phyloP scores from a whole-genome alignment of 441 rosid species.

The Arabidopsis hybrid region DNA sequence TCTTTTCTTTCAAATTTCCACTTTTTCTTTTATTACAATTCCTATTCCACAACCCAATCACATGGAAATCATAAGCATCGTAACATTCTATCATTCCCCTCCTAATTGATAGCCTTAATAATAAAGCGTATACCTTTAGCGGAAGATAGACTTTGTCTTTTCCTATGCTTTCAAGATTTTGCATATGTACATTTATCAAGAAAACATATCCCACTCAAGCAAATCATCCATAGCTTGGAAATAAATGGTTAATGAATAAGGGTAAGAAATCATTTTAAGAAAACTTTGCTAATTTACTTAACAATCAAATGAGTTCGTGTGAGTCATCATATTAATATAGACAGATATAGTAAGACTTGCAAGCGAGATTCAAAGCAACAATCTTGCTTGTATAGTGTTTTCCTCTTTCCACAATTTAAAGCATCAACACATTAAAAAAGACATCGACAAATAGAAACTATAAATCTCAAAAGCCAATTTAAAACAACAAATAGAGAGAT shows the following conservation, averaged over 20 bases:
- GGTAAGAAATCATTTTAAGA: not conserved
- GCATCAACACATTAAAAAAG: slow-evolving; percentile 20
- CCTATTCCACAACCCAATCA: not conserved
- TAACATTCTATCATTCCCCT: not conserved
- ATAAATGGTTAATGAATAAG: not conserved
- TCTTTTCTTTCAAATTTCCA: no score
- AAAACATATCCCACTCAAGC: not conserved
- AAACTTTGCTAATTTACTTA: not conserved
- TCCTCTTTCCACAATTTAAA: slow-evolving; percentile 40
- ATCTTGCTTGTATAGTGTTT: slow-evolving; percentile 41
- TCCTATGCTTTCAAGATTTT: not conserved
- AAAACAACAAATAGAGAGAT: slow-evolving; percentile 15
- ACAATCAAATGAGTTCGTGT: not conserved
- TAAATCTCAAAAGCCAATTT: slow-evolving; percentile 1
- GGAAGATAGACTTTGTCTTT: not conserved
- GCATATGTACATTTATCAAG: not conserved
- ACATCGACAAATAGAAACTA: slow-evolving; percentile 12
- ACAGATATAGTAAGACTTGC: slow-evolving; percentile 32
- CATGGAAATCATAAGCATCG: not conserved
- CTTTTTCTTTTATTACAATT: no score
- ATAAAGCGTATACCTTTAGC: not conserved
- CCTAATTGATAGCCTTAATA: not conserved
- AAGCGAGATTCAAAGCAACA: slow-evolving; percentile 41
- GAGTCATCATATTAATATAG: not conserved
- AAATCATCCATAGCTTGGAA: not conserved